phyloP scores from a whole-genome alignment of 768 basidiomycete species.

The Sporobolomyces pararoseus region DNA sequence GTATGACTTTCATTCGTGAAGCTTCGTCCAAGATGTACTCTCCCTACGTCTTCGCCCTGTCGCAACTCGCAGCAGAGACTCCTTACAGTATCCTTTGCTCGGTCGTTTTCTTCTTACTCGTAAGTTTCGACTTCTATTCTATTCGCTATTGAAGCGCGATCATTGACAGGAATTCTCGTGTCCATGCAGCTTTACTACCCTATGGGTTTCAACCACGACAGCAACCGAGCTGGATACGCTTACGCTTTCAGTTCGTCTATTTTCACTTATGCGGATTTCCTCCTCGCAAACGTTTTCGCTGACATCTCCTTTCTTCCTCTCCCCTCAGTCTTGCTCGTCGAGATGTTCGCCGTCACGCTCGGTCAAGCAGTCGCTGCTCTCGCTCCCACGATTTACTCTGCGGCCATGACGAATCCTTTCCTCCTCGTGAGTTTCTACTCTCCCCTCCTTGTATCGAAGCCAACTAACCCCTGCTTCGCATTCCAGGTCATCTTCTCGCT shows the following conservation, averaged over 20 bases:
- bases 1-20: slow-evolving; percentile 53
- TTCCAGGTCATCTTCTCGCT: slow-evolving; percentile 49
- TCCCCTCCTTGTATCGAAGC: slow-evolving; percentile 42
- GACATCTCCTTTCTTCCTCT: too few relatives aligned
- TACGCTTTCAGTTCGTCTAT: slow-evolving; percentile 30
- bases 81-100: slow-evolving; percentile 71
- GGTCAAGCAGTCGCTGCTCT: slow-evolving; percentile 65
- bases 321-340: slow-evolving; percentile 68
- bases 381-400: slow-evolving; percentile 71
- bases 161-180: too few relatives aligned
- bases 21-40: slow-evolving; percentile 81
- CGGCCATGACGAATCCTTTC: slow-evolving; percentile 77
- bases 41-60: slow-evolving; percentile 75
- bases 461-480: too few relatives aligned
- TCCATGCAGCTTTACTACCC: slow-evolving; percentile 46
- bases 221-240: slow-evolving; percentile 48
- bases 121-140: not conserved
- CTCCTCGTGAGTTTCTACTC: slow-evolving; percentile 50
- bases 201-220: slow-evolving; percentile 47
- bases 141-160: too few relatives aligned
- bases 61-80: slow-evolving; percentile 74
- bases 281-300: too few relatives aligned
- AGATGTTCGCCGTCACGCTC: slow-evolving; percentile 68
- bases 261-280: not conserved
- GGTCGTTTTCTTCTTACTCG: slow-evolving; percentile 66